These are phyloP conservation scores for Juglanconis sp. DNA, from an alignment of 2,329 filamentous ascomycete species.

Conservation along the genomic window DNA sequence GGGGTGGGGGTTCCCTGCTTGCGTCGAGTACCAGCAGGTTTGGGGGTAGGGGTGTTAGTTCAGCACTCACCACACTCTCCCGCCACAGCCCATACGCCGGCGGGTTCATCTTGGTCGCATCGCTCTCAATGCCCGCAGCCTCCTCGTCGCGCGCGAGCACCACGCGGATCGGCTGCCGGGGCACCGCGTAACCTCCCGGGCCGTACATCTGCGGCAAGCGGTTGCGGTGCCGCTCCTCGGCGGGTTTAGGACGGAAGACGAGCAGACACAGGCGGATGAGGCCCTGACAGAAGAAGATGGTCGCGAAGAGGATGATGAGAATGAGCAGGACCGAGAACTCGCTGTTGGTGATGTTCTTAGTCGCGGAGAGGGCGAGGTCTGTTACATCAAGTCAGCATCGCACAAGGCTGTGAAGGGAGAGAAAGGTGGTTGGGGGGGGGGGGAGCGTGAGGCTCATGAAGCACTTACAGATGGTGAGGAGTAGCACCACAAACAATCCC, in stretches of 20 bases:
- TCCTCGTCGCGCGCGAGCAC: conserved; percentile 74
- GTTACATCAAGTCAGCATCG: conserved; percentile 3
- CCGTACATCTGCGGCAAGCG: conserved; percentile 43
- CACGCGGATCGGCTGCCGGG: conserved; percentile 71
- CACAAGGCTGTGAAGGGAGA: background rate
- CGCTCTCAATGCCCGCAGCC: conserved; percentile 52
- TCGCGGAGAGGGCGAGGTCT: conserved; percentile 74
- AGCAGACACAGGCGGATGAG: conserved; percentile 71
- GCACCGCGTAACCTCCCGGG: conserved; percentile 65
- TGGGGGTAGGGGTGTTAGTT: background rate
- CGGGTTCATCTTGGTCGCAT: conserved; percentile 59
- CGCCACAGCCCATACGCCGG: conserved; percentile 86
- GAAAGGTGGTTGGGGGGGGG: background rate
- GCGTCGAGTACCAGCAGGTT: background rate
- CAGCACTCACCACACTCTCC: conserved; percentile 68
- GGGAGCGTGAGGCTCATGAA: background rate
- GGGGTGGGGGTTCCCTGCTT: too few relatives aligned
- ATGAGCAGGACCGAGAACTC: conserved; percentile 80
- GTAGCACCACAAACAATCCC: conserved; percentile 55
- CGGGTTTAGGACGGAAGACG: conserved; percentile 46
- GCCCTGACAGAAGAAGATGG: conserved; percentile 78
- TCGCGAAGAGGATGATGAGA: conserved; percentile 69
- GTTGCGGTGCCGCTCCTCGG: conserved; percentile 24
- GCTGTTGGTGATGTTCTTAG: conserved; percentile 58
- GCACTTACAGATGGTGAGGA: conserved; percentile 65